Evolutionary conservation across 805 yeast species (phyloP).

Genomic region (Metschnikowia amazonensis): DNA sequence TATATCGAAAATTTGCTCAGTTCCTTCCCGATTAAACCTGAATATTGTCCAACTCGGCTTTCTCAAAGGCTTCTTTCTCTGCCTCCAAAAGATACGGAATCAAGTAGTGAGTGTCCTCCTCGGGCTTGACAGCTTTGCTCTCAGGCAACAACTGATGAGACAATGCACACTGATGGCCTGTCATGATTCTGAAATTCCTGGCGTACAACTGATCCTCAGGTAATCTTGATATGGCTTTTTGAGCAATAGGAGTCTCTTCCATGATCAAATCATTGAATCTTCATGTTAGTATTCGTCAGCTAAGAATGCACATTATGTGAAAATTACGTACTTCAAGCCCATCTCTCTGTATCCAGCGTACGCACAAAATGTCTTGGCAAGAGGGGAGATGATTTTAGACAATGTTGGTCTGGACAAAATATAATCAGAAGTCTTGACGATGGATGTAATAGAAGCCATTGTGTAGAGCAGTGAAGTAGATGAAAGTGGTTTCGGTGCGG

Average conservation of each 20-base stretch:
- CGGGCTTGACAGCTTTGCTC: conserved; percentile 70
- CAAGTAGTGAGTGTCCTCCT: conserved; percentile 79
- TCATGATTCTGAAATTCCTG: conserved; percentile 86
- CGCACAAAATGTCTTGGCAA: conserved; percentile 67
- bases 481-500: conserved; percentile 3
- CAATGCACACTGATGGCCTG: conserved; percentile 85
- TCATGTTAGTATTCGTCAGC: conserved; percentile 17
- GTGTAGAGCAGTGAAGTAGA: conserved; percentile 9
- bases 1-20: background rate
- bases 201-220: conserved; percentile 82
- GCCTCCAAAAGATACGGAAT: conserved; percentile 89
- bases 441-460: conserved; percentile 62
- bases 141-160: conserved; percentile 83
- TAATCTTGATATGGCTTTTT: conserved; percentile 83
- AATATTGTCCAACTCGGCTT: conserved; percentile 81
- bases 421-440: conserved; percentile 71
- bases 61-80: conserved; percentile 88
- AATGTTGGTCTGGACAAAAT: conserved; percentile 77
- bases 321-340: conserved; percentile 60
- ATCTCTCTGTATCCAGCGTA: conserved; percentile 90
- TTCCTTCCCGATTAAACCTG: conserved; percentile 21
- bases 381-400: conserved; percentile 72
- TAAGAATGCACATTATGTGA: background rate
- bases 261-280: conserved; percentile 79
- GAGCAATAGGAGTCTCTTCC: conserved; percentile 85